These are phyloP conservation scores for Graphilbum fragrans DNA, from an alignment of 2,329 filamentous ascomycete genomes.

Conservation along the genomic window DNA sequence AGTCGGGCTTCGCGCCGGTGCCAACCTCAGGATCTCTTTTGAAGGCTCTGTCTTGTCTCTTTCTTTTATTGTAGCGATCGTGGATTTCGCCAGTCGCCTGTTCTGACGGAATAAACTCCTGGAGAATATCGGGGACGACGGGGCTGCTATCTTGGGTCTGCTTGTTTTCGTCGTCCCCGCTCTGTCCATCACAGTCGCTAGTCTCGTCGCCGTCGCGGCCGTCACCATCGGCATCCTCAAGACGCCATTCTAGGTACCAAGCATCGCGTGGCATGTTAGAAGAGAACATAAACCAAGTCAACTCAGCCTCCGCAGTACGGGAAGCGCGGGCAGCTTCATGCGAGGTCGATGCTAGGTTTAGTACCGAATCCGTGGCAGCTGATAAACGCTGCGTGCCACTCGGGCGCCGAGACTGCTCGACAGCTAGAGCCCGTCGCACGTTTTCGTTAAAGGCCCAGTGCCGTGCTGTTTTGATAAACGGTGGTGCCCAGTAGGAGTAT, in stretches of 20 bases:
- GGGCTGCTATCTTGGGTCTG: too few species aligned
- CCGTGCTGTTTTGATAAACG: constrained; percentile 5
- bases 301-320: constrained; percentile 4
- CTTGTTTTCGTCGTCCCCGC: not conserved
- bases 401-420: not conserved
- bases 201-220: not conserved
- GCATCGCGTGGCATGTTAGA: constrained; percentile 1
- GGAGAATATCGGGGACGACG: not conserved
- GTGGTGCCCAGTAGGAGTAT: constrained; percentile 4
- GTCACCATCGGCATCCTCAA: not conserved
- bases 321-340: not conserved
- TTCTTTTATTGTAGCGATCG: not conserved
- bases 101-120: not conserved
- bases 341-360: not conserved
- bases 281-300: constrained; percentile 6
- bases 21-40: too few species aligned
- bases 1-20: too few species aligned
- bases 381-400: not conserved
- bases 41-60: not conserved
- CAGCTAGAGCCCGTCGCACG: not conserved
- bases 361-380: not conserved
- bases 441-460: constrained; percentile 4
- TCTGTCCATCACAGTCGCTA: not conserved
- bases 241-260: too few species aligned
- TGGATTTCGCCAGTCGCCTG: not conserved